Percentiles rank a stretch among this genome's conserved stretches.
Conservation (phyloP, 148 eudicot species). For the Vaccinium myrtillus region DNA sequence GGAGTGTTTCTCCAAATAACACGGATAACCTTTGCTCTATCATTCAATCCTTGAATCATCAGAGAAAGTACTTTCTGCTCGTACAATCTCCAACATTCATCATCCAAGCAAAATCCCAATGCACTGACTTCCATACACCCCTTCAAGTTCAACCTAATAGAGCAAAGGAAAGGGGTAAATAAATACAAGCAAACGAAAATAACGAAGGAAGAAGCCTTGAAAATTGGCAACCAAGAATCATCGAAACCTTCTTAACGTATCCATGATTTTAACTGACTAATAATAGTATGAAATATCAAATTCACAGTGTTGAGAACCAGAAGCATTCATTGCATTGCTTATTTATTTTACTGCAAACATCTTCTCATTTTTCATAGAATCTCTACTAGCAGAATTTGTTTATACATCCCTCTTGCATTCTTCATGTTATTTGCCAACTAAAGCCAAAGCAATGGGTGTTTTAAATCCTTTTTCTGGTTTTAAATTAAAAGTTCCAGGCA, state of each 20-base stretch:
- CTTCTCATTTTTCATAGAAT: not conserved
- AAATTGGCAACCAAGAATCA: not conserved
- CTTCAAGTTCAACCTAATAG: slow-evolving; percentile 70
- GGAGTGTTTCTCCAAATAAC: slow-evolving; percentile 74
- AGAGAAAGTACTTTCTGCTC: slow-evolving; percentile 75
- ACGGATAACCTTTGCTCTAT: slow-evolving; percentile 71
- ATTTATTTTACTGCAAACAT: not conserved
- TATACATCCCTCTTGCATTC: not conserved
- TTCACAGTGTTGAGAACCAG: not conserved
- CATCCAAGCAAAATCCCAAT: slow-evolving; percentile 68
- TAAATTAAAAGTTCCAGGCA: not conserved
- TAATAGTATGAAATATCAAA: not conserved
- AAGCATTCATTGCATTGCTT: not conserved
- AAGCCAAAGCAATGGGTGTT: not conserved
- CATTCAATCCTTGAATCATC: slow-evolving; percentile 61
- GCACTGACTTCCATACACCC: slow-evolving; percentile 46
- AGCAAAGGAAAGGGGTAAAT: slow-evolving; percentile 2
- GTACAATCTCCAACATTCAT: slow-evolving; percentile 91
- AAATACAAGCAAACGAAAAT: not conserved
- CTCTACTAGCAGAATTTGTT: not conserved
- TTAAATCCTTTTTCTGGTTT: not conserved
- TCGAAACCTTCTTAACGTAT: not conserved
- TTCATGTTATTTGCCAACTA: not conserved
- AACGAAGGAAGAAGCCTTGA: not conserved
- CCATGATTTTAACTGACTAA: not conserved